phyloP scores from a whole-genome alignment of 2,329 filamentous ascomycete species.

The Fusarium sarcochroum region DNA sequence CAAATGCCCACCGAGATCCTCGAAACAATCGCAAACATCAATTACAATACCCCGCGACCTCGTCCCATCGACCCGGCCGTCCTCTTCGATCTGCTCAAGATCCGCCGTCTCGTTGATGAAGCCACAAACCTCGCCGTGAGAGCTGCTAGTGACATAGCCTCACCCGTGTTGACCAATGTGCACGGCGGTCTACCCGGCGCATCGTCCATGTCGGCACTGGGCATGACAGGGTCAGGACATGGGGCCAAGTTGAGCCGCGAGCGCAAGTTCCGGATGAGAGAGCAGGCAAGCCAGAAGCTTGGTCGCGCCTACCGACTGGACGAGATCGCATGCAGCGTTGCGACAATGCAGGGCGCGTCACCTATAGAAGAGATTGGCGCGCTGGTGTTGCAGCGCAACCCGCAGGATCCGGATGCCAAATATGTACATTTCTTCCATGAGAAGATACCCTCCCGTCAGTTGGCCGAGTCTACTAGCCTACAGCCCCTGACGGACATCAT shows the following conservation, averaged over 20 bases:
- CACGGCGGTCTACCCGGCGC: slow-evolving; percentile 56
- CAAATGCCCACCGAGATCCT: slow-evolving; percentile 84
- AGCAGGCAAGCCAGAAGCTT: slow-evolving; percentile 84
- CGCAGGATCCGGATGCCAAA: slow-evolving; percentile 79
- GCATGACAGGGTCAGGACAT: slow-evolving; percentile 64
- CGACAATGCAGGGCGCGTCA: slow-evolving; percentile 85
- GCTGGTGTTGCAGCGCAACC: slow-evolving; percentile 78
- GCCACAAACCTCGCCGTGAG: slow-evolving; percentile 83
- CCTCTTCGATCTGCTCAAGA: slow-evolving; percentile 88
- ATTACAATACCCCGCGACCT: slow-evolving; percentile 82
- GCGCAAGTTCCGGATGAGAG: slow-evolving; percentile 82
- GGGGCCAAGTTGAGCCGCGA: slow-evolving; percentile 80
- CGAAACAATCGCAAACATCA: slow-evolving; percentile 82
- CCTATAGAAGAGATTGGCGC: slow-evolving; percentile 82
- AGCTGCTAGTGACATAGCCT: slow-evolving; percentile 80
- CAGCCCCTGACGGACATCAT: slow-evolving; percentile 78
- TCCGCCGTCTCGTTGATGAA: slow-evolving; percentile 83
- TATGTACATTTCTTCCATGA: slow-evolving; percentile 96
- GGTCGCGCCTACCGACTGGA: slow-evolving; percentile 83
- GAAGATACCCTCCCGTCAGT: slow-evolving; percentile 82
- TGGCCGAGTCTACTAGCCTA: slow-evolving; percentile 80
- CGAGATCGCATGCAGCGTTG: slow-evolving; percentile 86
- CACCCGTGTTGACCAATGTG: slow-evolving; percentile 71
- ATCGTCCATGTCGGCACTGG: slow-evolving; percentile 38
- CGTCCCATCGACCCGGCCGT: slow-evolving; percentile 83